Conservation (phyloP, 768 basidiomycete genomes). For the Coprinopsis marcescibilis region DNA sequence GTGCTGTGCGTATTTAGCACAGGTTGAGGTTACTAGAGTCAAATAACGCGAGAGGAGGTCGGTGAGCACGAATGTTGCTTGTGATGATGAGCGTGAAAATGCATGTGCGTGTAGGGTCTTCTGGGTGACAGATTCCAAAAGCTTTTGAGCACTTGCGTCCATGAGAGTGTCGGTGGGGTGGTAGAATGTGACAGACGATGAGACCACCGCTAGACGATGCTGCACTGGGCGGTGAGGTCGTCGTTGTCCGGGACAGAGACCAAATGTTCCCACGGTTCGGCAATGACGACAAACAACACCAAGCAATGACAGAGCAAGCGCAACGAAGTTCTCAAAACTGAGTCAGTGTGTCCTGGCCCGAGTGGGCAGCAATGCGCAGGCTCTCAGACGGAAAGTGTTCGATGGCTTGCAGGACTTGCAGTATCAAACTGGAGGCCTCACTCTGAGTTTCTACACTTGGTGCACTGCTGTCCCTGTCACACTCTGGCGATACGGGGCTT, state of each 20-base stretch:
- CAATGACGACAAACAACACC: background rate
- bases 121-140: conserved; percentile 63
- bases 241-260: background rate
- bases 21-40: conserved; percentile 55
- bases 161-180: background rate
- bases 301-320: background rate
- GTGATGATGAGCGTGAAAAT: conserved; percentile 71
- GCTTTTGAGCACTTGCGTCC: conserved; percentile 40
- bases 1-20: conserved; percentile 69
- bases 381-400: too few species aligned
- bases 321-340: too few species aligned
- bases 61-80: conserved; percentile 64
- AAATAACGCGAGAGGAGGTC: conserved; percentile 76
- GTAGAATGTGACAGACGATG: background rate
- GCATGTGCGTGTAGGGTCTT: conserved; percentile 72
- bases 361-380: too few species aligned
- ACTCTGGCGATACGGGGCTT: too few species aligned
- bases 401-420: too few species aligned
- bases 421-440: too few species aligned
- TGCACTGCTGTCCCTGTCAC: too few species aligned
- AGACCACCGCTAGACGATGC: background rate
- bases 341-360: too few species aligned
- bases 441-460: too few species aligned
- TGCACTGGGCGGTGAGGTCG: background rate
- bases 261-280: background rate